Evolutionary conservation across 805 yeast species (phyloP).

Genomic region (Yueomyces sinensis): DNA sequence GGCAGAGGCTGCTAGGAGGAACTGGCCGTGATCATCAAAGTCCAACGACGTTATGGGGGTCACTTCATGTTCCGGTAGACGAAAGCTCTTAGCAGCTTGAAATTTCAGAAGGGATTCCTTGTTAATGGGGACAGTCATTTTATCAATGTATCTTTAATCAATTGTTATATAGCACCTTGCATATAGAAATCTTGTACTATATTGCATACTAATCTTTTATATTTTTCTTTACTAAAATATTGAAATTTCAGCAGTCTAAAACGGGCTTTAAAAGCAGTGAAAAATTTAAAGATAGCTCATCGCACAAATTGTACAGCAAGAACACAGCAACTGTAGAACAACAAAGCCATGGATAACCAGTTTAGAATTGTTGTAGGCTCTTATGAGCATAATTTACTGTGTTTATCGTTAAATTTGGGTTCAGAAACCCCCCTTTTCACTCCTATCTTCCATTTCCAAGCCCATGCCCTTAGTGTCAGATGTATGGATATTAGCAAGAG

Average conservation of each 20-base stretch:
- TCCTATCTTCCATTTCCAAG: constrained; percentile 91
- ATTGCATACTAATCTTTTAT: too few relatives aligned
- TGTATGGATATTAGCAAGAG: constrained; percentile 72
- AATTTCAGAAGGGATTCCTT: constrained; percentile 18
- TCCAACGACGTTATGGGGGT: constrained; percentile 57
- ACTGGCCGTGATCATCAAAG: constrained; percentile 77
- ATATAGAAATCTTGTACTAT: too few relatives aligned
- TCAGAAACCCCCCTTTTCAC: constrained; percentile 52
- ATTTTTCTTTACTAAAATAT: too few relatives aligned
- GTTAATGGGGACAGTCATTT: constrained; percentile 13
- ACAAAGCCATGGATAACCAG: too few relatives aligned
- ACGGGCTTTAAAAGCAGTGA: too few relatives aligned
- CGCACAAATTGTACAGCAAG: too few relatives aligned
- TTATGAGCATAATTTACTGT: constrained; percentile 82
- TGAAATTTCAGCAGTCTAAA: too few relatives aligned
- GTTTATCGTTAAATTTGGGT: constrained; percentile 63
- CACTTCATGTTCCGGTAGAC: constrained; percentile 32
- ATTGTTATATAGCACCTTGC: too few relatives aligned
- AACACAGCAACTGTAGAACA: too few relatives aligned
- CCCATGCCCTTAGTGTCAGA: constrained; percentile 82
- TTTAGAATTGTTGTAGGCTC: constrained; percentile 88
- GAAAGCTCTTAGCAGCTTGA: constrained; percentile 36
- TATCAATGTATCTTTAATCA: too few relatives aligned
- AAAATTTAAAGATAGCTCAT: too few relatives aligned
- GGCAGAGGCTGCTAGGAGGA: constrained; percentile 58